Conservation (phyloP, 2,329 filamentous ascomycete species). For the Diaporthe ampelina region DNA sequence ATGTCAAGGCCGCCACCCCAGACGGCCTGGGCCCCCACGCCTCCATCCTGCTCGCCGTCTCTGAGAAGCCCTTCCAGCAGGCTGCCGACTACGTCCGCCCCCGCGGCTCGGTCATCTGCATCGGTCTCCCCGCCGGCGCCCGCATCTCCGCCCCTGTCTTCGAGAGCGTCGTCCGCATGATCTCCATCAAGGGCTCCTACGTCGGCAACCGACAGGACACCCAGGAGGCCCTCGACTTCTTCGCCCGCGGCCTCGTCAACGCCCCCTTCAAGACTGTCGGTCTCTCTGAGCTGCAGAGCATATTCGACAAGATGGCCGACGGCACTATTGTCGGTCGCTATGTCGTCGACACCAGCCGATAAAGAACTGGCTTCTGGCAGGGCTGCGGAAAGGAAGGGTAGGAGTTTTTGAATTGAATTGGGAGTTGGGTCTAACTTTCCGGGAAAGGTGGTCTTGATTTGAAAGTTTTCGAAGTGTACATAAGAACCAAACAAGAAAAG, state of each 20-base stretch:
- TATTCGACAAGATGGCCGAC: slow-evolving; percentile 82
- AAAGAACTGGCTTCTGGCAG: slow-evolving; percentile 44
- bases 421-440: slow-evolving; percentile 1
- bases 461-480: slow-evolving; percentile 3
- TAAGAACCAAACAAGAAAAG: slow-evolving; percentile 31
- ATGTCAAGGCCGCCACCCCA: slow-evolving; percentile 84
- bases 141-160: slow-evolving; percentile 89
- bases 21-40: slow-evolving; percentile 90
- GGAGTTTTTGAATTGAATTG: slow-evolving; percentile 4
- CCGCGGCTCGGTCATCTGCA: slow-evolving; percentile 86
- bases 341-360: slow-evolving; percentile 81
- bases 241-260: slow-evolving; percentile 84
- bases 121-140: slow-evolving; percentile 87
- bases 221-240: slow-evolving; percentile 93
- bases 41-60: slow-evolving; percentile 86
- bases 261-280: slow-evolving; percentile 89
- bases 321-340: slow-evolving; percentile 83
- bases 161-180: slow-evolving; percentile 89
- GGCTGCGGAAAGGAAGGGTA: background rate
- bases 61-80: slow-evolving; percentile 96
- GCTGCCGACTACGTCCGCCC: slow-evolving; percentile 89
- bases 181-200: slow-evolving; percentile 92
- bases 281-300: slow-evolving; percentile 81
- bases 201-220: slow-evolving; percentile 93
- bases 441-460: background rate